phyloP scores from a whole-genome alignment of 2,329 filamentous ascomycete genomes.

The Hawksworthiomyces lignivorus region DNA sequence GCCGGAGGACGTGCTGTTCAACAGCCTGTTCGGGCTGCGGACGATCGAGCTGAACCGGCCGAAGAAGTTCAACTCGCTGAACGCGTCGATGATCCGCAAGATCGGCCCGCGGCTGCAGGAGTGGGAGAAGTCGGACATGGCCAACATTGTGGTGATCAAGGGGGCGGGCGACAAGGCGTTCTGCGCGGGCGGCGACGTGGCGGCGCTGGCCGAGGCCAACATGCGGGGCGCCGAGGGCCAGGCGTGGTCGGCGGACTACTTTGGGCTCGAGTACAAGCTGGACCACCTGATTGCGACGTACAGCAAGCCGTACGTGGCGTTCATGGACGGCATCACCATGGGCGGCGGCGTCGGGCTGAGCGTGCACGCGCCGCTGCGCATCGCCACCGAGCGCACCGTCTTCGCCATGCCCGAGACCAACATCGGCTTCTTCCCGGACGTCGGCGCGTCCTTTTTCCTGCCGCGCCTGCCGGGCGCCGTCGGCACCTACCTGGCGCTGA shows the following conservation, averaged over 20 bases:
- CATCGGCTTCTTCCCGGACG: slow-evolving; percentile 98
- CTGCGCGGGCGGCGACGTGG: slow-evolving; percentile 90
- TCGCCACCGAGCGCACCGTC: slow-evolving; percentile 89
- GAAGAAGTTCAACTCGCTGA: slow-evolving; percentile 83
- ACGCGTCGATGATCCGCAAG: slow-evolving; percentile 91
- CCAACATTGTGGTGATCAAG: slow-evolving; percentile 88
- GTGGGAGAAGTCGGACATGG: slow-evolving; percentile 92
- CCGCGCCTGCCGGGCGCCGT: slow-evolving; percentile 78
- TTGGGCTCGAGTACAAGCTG: slow-evolving; percentile 89
- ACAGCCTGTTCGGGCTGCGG: slow-evolving; percentile 78
- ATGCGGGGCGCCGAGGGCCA: slow-evolving; percentile 60
- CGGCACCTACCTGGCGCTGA: slow-evolving; percentile 89
- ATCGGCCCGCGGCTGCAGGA: slow-evolving; percentile 83
- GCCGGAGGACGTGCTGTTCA: slow-evolving; percentile 87
- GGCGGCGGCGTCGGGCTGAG: slow-evolving; percentile 92
- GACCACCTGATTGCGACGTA: slow-evolving; percentile 95
- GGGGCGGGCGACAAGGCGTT: slow-evolving; percentile 78
- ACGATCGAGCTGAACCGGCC: slow-evolving; percentile 93
- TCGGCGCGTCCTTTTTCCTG: slow-evolving; percentile 93
- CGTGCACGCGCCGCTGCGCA: slow-evolving; percentile 90
- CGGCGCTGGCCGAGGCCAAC: slow-evolving; percentile 68
- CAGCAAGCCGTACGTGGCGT: slow-evolving; percentile 82
- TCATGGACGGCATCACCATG: slow-evolving; percentile 99
- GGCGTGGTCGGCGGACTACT: slow-evolving; percentile 73
- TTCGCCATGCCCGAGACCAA: slow-evolving; percentile 99